Conservation (phyloP, 768 basidiomycete species). For the Hericium coralloides region DNA sequence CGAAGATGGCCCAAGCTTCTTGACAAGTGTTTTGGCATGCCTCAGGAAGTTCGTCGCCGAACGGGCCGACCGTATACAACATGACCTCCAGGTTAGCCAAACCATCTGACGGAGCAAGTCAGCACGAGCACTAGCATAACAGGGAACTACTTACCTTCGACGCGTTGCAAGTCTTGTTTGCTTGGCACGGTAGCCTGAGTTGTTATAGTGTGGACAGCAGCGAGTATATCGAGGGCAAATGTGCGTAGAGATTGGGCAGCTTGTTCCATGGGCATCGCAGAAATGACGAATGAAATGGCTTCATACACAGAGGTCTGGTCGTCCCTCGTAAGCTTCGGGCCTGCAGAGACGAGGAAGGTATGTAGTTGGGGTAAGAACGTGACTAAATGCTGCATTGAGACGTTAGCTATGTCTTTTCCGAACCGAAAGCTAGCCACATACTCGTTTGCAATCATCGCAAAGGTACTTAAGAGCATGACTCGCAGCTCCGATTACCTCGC, state of each 20-base stretch:
- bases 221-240: slow-evolving; percentile 80
- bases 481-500: slow-evolving; percentile 85
- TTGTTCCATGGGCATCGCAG: slow-evolving; percentile 84
- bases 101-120: slow-evolving; percentile 41
- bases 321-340: slow-evolving; percentile 71
- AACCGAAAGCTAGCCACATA: slow-evolving; percentile 22
- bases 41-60: slow-evolving; percentile 74
- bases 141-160: slow-evolving; percentile 50
- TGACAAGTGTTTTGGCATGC: slow-evolving; percentile 70
- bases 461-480: slow-evolving; percentile 94
- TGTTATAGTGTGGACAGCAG: slow-evolving; percentile 59
- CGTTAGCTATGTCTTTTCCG: slow-evolving; percentile 5
- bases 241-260: slow-evolving; percentile 81
- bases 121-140: slow-evolving; percentile 3
- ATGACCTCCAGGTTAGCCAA: slow-evolving; percentile 93
- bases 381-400: slow-evolving; percentile 61
- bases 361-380: slow-evolving; percentile 90
- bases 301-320: slow-evolving; percentile 91
- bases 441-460: slow-evolving; percentile 92
- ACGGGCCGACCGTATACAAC: slow-evolving; percentile 72
- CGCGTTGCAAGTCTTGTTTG: slow-evolving; percentile 60
- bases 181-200: slow-evolving; percentile 45
- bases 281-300: slow-evolving; percentile 92
- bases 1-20: slow-evolving; percentile 81
- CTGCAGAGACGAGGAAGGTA: slow-evolving; percentile 75